phyloP scores from a whole-genome alignment of 495 filamentous ascomycete species.

The Trichoderma reesei region DNA sequence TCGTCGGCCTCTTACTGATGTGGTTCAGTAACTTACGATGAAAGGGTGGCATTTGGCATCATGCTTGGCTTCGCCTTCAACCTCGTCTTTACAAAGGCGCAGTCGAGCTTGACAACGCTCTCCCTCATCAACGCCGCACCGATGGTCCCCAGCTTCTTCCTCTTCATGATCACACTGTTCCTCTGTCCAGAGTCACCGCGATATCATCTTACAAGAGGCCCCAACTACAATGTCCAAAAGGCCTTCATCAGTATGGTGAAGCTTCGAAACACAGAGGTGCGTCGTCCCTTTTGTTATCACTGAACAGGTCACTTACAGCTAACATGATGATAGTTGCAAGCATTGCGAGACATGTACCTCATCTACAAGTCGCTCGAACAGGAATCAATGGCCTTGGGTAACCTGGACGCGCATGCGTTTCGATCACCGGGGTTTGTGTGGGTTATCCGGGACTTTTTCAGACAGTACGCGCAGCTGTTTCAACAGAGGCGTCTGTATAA shows the following conservation, averaged over 20 bases:
- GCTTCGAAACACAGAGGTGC: conserved; percentile 19
- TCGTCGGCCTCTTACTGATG: not conserved
- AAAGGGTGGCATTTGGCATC: conserved; percentile 27
- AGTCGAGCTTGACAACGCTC: not conserved
- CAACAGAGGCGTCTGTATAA: conserved; percentile 19
- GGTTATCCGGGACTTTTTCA: conserved; percentile 12
- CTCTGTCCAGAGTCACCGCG: conserved; percentile 25
- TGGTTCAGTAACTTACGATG: not conserved
- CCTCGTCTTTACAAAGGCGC: conserved; percentile 18
- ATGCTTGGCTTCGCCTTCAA: conserved; percentile 24
- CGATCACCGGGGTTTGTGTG: conserved; percentile 8
- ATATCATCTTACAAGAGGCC: conserved; percentile 22
- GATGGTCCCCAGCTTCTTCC: conserved; percentile 19
- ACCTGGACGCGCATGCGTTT: conserved; percentile 8
- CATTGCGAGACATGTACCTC: conserved; percentile 22
- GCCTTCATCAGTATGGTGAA: conserved; percentile 18
- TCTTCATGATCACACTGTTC: conserved; percentile 18
- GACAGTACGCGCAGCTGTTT: conserved; percentile 21
- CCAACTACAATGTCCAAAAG: conserved; percentile 19
- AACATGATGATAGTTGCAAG: conserved; percentile 18
- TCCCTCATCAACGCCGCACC: conserved; percentile 22
- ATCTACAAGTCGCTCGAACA: conserved; percentile 23
- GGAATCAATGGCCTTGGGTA: conserved; percentile 14
- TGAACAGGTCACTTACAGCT: not conserved
- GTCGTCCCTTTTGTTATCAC: conserved; percentile 9